phyloP scores from a whole-genome alignment of 1,139 yeast species.

The Zygoascus meyerae region DNA sequence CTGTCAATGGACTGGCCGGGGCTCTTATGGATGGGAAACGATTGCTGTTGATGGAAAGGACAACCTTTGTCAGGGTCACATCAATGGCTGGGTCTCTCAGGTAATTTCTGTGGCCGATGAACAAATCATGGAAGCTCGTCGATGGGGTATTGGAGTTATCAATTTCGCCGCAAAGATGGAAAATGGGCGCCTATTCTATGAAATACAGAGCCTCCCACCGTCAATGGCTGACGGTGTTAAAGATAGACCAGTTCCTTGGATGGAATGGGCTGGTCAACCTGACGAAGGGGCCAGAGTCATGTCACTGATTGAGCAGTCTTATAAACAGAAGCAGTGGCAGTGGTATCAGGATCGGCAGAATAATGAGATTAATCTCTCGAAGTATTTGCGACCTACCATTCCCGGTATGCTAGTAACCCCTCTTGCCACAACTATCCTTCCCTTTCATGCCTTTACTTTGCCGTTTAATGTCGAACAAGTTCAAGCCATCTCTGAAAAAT shows the following conservation, averaged over 20 bases:
- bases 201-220: slow-evolving; percentile 9
- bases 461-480: slow-evolving; percentile 29
- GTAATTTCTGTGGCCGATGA: slow-evolving; percentile 24
- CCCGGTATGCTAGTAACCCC: slow-evolving; percentile 31
- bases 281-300: slow-evolving; percentile 30
- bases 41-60: slow-evolving; percentile 28
- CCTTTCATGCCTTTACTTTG: slow-evolving; percentile 34
- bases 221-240: slow-evolving; percentile 5
- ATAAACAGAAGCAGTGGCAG: slow-evolving; percentile 26
- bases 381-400: slow-evolving; percentile 25
- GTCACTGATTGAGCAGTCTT: slow-evolving; percentile 26
- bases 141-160: slow-evolving; percentile 31
- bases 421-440: slow-evolving; percentile 30
- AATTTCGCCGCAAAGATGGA: slow-evolving; percentile 17
- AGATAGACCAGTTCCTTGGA: slow-evolving; percentile 17
- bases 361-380: slow-evolving; percentile 13
- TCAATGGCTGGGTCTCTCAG: slow-evolving; percentile 29
- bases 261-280: slow-evolving; percentile 18
- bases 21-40: slow-evolving; percentile 30
- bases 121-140: slow-evolving; percentile 25
- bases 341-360: slow-evolving; percentile 28
- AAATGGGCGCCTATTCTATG: slow-evolving; percentile 16
- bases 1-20: slow-evolving; percentile 34
- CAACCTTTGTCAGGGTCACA: slow-evolving; percentile 17
- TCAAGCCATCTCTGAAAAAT: slow-evolving; percentile 27